Evolutionary conservation across 345 rosid genomes (phyloP), one percentile per base, ranked within the genome.

Genomic region (Boechera stricta): DNA sequence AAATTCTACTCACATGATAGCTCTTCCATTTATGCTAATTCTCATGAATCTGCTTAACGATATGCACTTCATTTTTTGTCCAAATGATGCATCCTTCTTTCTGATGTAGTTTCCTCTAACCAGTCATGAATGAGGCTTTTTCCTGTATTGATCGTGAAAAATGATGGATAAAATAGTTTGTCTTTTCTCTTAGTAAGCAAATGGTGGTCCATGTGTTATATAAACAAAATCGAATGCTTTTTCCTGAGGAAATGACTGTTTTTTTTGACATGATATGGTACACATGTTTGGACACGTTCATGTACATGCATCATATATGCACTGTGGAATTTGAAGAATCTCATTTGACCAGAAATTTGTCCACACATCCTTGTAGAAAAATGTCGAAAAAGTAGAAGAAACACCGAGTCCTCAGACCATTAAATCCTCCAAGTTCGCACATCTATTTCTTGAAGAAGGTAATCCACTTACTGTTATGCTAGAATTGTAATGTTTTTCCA

Each of bases 371-470:
- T 64, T 85, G 60, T 78, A 90, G 97, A 86, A 74, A 42, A 81
- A 79, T 45, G 85, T 77, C 69, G 67, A 64, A 67, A 85, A 87
- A 76, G 82, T 69, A 70, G 92, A 86, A 63, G 93, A 82, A 47
- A 47, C 57, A 12, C 59, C 49, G 83, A 84, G 77, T 73, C 77
- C 90, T 67, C 85, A 65, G 42, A 58, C 52, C 26, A 81, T 71
- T 64, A 86, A 85, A 41, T 91, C 96, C 80, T 95, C 99, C 68
- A 95, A 87, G 84, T 95, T 95, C 73, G 94, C 94, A 61, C 88
- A 80, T 73, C 89, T 92, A 85, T 95, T 95, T 85, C 72, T 82
- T 61, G 97, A 95, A 85, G 97, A 88, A 84, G 99, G 99, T 95
- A 79, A 74, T 52, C 33, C 16, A 47, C 51, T 38, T 33, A 60